Percentiles rank a stretch among this genome's conserved stretches.
phyloP scores from a whole-genome alignment of 371 early-diverging fungal species.

The Syncephalastrum sp. region DNA sequence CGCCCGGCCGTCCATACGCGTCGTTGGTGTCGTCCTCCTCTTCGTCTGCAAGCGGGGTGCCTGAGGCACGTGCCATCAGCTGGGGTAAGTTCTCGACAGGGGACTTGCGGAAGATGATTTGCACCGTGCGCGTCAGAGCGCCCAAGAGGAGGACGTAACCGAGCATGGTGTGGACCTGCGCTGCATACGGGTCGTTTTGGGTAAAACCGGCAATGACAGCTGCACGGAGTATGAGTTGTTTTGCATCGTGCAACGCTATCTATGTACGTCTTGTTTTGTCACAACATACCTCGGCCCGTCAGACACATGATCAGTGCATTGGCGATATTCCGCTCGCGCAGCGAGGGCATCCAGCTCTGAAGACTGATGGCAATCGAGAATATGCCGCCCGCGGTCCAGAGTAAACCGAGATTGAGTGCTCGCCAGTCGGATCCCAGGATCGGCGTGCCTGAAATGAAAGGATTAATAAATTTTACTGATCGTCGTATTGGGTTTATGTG shows the following conservation, averaged over 20 bases:
- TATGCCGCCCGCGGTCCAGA: slow-evolving; percentile 29
- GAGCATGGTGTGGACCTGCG: slow-evolving; percentile 33
- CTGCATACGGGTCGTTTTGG: slow-evolving; percentile 27
- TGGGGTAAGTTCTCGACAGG: slow-evolving; percentile 40
- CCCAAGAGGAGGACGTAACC: slow-evolving; percentile 37
- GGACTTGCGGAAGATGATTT: slow-evolving; percentile 43
- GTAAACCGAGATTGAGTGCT: slow-evolving; percentile 22
- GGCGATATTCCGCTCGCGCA: slow-evolving; percentile 27
- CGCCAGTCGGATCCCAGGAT: slow-evolving; percentile 23
- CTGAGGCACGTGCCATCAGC: slow-evolving; percentile 21
- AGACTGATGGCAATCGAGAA: slow-evolving; percentile 22
- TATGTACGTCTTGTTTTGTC: neutral
- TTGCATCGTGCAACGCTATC: neutral
- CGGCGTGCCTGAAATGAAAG: slow-evolving; percentile 12
- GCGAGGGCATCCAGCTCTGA: slow-evolving; percentile 25
- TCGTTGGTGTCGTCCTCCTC: slow-evolving; percentile 14
- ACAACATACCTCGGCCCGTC: slow-evolving; percentile 22
- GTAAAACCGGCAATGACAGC: slow-evolving; percentile 17
- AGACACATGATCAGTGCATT: slow-evolving; percentile 22
- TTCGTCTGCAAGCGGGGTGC: slow-evolving; percentile 17
- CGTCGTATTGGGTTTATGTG: too few relatives aligned
- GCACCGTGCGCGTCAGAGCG: slow-evolving; percentile 28
- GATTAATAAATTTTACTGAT: neutral
- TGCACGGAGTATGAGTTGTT: neutral
- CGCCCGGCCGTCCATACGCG: slow-evolving; percentile 3